Evolutionary conservation across 2,329 filamentous ascomycete genomes (phyloP).

Genomic region (Didymella lethalis): DNA sequence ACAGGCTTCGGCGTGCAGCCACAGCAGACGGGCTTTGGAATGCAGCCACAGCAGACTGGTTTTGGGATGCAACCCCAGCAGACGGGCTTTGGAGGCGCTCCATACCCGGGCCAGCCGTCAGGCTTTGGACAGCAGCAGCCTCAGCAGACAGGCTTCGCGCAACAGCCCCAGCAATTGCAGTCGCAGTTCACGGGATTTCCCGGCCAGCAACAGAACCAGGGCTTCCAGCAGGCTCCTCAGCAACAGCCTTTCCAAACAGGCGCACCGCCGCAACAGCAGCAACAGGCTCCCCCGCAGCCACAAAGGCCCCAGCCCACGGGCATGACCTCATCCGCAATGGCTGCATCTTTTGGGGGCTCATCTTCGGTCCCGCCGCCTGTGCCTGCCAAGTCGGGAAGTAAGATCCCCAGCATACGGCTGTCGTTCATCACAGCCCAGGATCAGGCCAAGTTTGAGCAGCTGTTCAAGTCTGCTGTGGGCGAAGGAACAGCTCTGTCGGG

Average conservation of each 20-base stretch:
- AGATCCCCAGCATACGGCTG: constrained; percentile 91
- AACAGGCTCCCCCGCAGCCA: constrained; percentile 59
- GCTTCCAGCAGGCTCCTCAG: constrained; percentile 62
- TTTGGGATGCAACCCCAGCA: constrained; percentile 33
- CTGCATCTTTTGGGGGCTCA: constrained; percentile 65
- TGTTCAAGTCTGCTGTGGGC: constrained; percentile 95
- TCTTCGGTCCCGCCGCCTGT: constrained; percentile 64
- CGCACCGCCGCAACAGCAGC: constrained; percentile 65
- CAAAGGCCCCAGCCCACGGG: constrained; percentile 63
- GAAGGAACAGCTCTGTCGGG: constrained; percentile 84
- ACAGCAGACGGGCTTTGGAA: constrained; percentile 67
- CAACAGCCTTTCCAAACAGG: constrained; percentile 51
- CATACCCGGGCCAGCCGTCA: constrained; percentile 52
- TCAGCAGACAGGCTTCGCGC: constrained; percentile 28
- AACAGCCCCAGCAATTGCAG: constrained; percentile 52
- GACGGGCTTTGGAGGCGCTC: constrained; percentile 4
- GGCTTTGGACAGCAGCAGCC: constrained; percentile 31
- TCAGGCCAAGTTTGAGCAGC: constrained; percentile 94
- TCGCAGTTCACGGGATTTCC: constrained; percentile 59
- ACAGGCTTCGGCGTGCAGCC: constrained; percentile 62
- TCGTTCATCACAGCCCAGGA: constrained; percentile 96
- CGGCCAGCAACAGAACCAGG: constrained; percentile 51
- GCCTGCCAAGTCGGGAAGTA: constrained; percentile 70
- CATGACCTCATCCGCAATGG: constrained; percentile 70
- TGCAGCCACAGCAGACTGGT: constrained; percentile 56